A percentile compares a stretch with the other conserved stretches of the same genome.
Conservation (phyloP, 2,329 filamentous ascomycete genomes). For the Arthrobotrys sinensis region DNA sequence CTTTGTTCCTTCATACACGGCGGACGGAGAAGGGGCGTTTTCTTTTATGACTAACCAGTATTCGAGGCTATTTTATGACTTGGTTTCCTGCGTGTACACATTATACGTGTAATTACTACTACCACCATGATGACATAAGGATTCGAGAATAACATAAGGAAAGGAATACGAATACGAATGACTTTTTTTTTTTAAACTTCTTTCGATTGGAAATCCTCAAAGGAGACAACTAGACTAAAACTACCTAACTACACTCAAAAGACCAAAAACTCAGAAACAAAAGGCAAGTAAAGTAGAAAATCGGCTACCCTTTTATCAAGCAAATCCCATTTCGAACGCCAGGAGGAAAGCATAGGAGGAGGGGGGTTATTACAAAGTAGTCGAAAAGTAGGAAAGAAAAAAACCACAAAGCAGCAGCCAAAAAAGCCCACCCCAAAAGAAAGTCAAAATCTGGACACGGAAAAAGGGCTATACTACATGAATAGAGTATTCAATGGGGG, state of each 20-base stretch:
- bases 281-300: neutral
- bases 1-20: neutral
- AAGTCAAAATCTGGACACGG: conserved; percentile 29
- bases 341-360: conserved; percentile 6
- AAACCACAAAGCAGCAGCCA: conserved; percentile 61
- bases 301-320: conserved; percentile 53
- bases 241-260: conserved; percentile 12
- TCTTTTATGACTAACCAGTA: too few relatives aligned
- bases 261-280: neutral
- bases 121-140: too few relatives aligned
- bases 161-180: too few relatives aligned
- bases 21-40: neutral
- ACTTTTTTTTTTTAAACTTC: neutral
- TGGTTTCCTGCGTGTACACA: too few relatives aligned
- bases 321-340: conserved; percentile 50
- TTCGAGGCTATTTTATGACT: too few relatives aligned
- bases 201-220: conserved; percentile 22
- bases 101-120: too few relatives aligned
- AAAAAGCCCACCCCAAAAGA: conserved; percentile 63
- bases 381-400: conserved; percentile 29
- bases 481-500: conserved; percentile 22
- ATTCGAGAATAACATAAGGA: neutral
- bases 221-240: neutral
- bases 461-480: conserved; percentile 49
- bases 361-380: conserved; percentile 19